phyloP scores from a whole-genome alignment of 495 filamentous ascomycete species.

The Halenospora varia region DNA sequence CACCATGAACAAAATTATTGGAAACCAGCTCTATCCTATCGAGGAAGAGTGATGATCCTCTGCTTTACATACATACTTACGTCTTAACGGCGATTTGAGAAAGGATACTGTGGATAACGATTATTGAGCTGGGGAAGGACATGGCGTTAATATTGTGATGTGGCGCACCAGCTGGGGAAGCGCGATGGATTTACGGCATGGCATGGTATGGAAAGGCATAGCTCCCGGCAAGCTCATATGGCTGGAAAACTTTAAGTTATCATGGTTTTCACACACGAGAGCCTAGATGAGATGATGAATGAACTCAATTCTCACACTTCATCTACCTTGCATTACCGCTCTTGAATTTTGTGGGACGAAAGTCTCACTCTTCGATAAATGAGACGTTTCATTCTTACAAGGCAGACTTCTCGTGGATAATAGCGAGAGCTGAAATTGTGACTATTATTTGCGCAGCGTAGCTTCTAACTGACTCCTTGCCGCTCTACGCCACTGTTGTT shows the following conservation, averaged over 20 bases:
- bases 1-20: slow-evolving; percentile 76
- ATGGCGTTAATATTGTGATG: background rate
- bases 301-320: too few species aligned
- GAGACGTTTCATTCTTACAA: too few species aligned
- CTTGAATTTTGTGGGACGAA: too few species aligned
- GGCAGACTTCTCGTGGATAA: too few species aligned
- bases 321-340: too few species aligned
- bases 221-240: background rate
- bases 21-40: slow-evolving; percentile 50
- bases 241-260: background rate
- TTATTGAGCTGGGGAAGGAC: background rate
- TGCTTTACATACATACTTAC: background rate
- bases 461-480: background rate
- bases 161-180: background rate
- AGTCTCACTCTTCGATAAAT: too few species aligned
- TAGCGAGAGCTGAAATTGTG: too few species aligned
- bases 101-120: too few species aligned
- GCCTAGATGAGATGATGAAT: background rate
- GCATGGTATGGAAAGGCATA: background rate
- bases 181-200: background rate
- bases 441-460: background rate
- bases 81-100: too few species aligned
- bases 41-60: slow-evolving; percentile 35
- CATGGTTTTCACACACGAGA: too few species aligned
- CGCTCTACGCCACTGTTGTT: background rate